Conservation (phyloP, 805 yeast species). For the Candida mattraensis region DNA sequence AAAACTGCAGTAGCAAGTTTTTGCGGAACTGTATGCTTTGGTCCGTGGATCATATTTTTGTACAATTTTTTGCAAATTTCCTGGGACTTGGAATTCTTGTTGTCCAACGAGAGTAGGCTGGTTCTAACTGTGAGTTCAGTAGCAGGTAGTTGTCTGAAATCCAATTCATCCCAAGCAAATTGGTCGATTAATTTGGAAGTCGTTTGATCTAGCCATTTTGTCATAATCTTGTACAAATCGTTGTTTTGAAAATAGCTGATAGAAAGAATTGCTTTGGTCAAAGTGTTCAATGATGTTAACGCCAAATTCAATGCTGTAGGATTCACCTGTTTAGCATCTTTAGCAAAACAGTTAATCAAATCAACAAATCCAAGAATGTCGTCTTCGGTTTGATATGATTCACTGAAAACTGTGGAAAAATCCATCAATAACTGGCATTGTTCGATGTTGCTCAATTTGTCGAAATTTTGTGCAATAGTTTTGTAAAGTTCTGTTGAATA, state of each 20-base stretch:
- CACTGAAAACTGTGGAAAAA: slow-evolving; percentile 39
- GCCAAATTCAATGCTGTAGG: slow-evolving; percentile 38
- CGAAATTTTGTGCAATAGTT: slow-evolving; percentile 26
- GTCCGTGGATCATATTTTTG: slow-evolving; percentile 54
- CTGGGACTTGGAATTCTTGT: slow-evolving; percentile 28
- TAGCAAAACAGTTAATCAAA: slow-evolving; percentile 31
- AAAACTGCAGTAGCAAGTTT: slow-evolving; percentile 48
- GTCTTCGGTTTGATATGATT: slow-evolving; percentile 30
- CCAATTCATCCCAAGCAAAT: slow-evolving; percentile 38
- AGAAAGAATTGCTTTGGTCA: slow-evolving; percentile 28
- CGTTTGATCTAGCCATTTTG: slow-evolving; percentile 18
- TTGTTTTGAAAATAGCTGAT: slow-evolving; percentile 24
- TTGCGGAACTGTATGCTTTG: slow-evolving; percentile 49
- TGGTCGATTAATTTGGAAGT: slow-evolving; percentile 28
- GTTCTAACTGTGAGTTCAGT: slow-evolving; percentile 47
- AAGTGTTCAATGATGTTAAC: slow-evolving; percentile 35
- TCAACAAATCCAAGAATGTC: slow-evolving; percentile 35
- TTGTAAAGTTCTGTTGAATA: slow-evolving; percentile 37
- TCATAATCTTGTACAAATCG: slow-evolving; percentile 8
- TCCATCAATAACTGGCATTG: slow-evolving; percentile 40
- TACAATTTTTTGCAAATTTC: slow-evolving; percentile 41
- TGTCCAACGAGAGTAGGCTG: slow-evolving; percentile 41
- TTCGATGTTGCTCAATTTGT: slow-evolving; percentile 32
- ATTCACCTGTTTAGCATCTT: slow-evolving; percentile 27
- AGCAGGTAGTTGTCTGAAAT: slow-evolving; percentile 23